phyloP scores from a whole-genome alignment of 371 early-diverging fungal species.

The Syncephalis fuscata region DNA sequence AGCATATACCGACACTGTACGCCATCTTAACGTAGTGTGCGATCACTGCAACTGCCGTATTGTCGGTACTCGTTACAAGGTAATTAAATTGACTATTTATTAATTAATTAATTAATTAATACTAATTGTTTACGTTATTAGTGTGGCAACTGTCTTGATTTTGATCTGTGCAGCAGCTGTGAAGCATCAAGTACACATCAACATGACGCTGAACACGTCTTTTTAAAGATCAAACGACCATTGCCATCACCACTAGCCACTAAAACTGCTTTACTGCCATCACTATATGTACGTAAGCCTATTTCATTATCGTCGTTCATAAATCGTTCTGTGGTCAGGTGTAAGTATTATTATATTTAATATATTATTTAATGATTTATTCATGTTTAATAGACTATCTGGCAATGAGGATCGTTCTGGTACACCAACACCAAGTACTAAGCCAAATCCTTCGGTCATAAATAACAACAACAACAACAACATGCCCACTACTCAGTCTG shows the following conservation, averaged over 20 bases:
- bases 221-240: conserved; percentile 22
- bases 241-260: not conserved
- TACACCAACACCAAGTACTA: too few species aligned
- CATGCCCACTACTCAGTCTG: too few species aligned
- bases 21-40: conserved; percentile 15
- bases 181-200: conserved; percentile 16
- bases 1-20: conserved; percentile 16
- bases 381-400: too few species aligned
- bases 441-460: too few species aligned
- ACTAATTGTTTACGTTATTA: conserved; percentile 6
- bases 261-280: too few species aligned
- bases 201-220: conserved; percentile 26
- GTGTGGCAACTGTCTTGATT: conserved; percentile 38
- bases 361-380: too few species aligned
- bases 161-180: conserved; percentile 31
- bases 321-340: too few species aligned
- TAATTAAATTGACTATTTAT: conserved; percentile 4
- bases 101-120: not conserved
- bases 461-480: too few species aligned
- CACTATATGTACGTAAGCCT: too few species aligned
- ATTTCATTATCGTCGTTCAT: too few species aligned
- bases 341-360: too few species aligned
- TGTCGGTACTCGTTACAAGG: conserved; percentile 32
- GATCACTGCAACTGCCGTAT: conserved; percentile 19
- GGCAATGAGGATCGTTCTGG: too few species aligned